Evolutionary conservation across 2,329 filamentous ascomycete genomes (phyloP).

Genomic region (Colletotrichum sojae): DNA sequence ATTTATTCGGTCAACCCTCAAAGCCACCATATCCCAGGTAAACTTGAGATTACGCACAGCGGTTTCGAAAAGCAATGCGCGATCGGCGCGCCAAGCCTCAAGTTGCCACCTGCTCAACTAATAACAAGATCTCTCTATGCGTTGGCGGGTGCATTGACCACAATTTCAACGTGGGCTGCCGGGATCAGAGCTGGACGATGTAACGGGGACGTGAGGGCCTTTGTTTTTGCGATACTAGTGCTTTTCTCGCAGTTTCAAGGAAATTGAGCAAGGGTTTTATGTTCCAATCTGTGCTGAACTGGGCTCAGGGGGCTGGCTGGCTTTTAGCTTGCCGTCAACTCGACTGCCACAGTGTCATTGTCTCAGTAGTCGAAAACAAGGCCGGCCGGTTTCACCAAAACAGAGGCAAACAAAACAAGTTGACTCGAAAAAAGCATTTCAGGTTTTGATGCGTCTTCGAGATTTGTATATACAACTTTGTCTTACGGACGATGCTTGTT

Average conservation of each 20-base stretch:
- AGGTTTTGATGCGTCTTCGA: conserved; percentile 18
- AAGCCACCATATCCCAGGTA: conserved; percentile 1
- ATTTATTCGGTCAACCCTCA: no score
- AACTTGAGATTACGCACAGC: conserved; percentile 21
- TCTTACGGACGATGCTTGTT: conserved; percentile 25
- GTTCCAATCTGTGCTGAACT: not conserved
- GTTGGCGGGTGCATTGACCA: not conserved
- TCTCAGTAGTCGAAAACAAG: not conserved
- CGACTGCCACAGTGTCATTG: not conserved
- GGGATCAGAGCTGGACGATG: conserved; percentile 12
- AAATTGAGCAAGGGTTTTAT: not conserved
- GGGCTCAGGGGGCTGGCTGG: not conserved
- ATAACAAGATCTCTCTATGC: conserved; percentile 29
- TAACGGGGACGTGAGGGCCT: not conserved
- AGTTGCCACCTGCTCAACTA: conserved; percentile 11
- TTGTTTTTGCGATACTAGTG: not conserved
- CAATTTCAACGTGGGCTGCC: not conserved
- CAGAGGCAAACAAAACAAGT: not conserved
- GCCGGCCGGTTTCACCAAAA: conserved; percentile 1
- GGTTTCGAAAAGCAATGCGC: conserved; percentile 3
- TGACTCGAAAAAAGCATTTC: conserved; percentile 8
- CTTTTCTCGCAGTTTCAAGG: conserved; percentile 15
- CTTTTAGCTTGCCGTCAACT: not conserved
- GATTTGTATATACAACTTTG: conserved; percentile 22
- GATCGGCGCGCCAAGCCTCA: conserved; percentile 26